These are phyloP conservation scores for Solanum rostratum DNA, from an alignment of 257 asterid species.

Conservation along the genomic window DNA sequence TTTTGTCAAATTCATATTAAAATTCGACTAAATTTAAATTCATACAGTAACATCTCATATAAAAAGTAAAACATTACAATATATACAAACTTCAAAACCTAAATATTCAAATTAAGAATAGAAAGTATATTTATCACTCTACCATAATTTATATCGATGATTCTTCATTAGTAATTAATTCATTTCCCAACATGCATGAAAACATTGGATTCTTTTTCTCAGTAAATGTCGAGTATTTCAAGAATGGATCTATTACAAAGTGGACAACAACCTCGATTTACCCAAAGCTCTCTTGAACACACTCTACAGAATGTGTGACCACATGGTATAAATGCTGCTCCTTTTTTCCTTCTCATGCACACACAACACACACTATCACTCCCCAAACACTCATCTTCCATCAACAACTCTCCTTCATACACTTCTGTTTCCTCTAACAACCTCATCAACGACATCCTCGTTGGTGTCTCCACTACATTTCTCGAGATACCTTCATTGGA, in stretches of 20 bases:
- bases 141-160: too few relatives aligned
- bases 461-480: slow-evolving; percentile 23
- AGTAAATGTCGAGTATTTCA: slow-evolving; percentile 77
- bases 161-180: background rate
- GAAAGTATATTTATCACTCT: background rate
- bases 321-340: slow-evolving; percentile 96
- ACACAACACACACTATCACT: slow-evolving; percentile 78
- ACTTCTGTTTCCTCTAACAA: slow-evolving; percentile 67
- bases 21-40: background rate
- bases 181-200: background rate
- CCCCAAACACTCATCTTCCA: slow-evolving; percentile 3
- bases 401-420: slow-evolving; percentile 20
- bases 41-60: fast-evolving
- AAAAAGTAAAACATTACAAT: background rate
- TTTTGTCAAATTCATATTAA: background rate
- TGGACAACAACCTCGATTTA: slow-evolving; percentile 87
- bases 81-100: background rate
- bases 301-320: slow-evolving; percentile 94
- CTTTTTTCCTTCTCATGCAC: slow-evolving; percentile 86
- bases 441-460: slow-evolving; percentile 71
- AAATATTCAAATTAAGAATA: background rate
- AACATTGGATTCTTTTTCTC: background rate
- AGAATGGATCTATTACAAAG: slow-evolving; percentile 71
- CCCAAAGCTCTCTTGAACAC: slow-evolving; percentile 83
- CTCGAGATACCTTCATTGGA: background rate